Conservation (phyloP, 2,329 filamentous ascomycete species). For the Dichotomopilus funicola region DNA sequence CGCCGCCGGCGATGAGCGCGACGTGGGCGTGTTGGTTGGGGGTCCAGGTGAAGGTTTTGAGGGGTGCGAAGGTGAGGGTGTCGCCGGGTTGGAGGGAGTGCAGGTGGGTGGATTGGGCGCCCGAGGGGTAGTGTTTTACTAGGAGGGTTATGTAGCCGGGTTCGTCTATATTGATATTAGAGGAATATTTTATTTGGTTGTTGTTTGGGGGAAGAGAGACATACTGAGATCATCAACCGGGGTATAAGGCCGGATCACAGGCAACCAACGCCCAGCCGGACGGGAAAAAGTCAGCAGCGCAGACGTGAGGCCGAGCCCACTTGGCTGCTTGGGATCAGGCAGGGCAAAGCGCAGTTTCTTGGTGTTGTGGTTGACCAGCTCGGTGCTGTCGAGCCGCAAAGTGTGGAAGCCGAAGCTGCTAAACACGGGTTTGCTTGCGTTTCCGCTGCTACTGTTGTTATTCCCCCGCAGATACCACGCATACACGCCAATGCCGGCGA, state of each 20-base stretch:
- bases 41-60: conserved; percentile 50
- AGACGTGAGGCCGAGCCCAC: conserved; percentile 45
- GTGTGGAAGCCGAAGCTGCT: conserved; percentile 35
- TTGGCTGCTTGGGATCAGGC: conserved; percentile 39
- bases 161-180: conserved; percentile 35
- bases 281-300: conserved; percentile 56
- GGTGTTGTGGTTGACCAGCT: conserved; percentile 52
- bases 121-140: conserved; percentile 62
- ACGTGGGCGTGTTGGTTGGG: conserved; percentile 45
- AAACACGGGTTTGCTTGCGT: conserved; percentile 19
- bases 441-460: conserved; percentile 1
- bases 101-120: conserved; percentile 58
- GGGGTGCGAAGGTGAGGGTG: conserved; percentile 49
- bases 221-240: conserved; percentile 50
- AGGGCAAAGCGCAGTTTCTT: conserved; percentile 52
- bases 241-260: conserved; percentile 60
- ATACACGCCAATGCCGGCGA: conserved; percentile 22
- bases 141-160: conserved; percentile 56
- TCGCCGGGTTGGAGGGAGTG: conserved; percentile 59
- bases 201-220: conserved; percentile 6
- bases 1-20: conserved; percentile 63
- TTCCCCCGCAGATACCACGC: conserved; percentile 16
- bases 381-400: conserved; percentile 44
- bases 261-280: conserved; percentile 50
- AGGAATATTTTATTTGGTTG: background rate